Conservation (phyloP, 768 basidiomycete genomes). For the Lactarius evosmus region DNA sequence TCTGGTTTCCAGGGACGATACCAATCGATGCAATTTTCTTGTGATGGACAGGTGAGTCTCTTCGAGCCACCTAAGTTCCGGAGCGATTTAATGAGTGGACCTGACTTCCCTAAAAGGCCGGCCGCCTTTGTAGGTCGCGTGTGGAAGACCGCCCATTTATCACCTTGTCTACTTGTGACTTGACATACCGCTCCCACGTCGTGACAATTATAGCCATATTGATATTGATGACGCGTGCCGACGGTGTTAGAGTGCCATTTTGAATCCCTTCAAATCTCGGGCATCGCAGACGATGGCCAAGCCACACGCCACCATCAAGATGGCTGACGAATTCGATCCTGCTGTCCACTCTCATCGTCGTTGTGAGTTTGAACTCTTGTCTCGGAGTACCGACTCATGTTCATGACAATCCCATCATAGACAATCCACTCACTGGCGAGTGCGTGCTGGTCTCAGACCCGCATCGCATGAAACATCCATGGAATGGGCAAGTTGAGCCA, state of each 20-base stretch:
- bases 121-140: neutral
- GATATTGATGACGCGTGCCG: constrained; percentile 1
- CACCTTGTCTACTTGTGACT: neutral
- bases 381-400: neutral
- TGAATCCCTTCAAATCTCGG: neutral
- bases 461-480: constrained; percentile 86
- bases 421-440: constrained; percentile 75
- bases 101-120: neutral
- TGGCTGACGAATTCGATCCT: constrained; percentile 24
- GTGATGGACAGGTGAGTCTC: neutral
- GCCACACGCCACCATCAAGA: neutral
- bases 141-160: neutral
- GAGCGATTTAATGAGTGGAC: neutral
- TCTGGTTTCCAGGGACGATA: neutral
- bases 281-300: neutral
- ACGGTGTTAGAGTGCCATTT: constrained; percentile 8
- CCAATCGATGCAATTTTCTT: neutral
- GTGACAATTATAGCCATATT: neutral
- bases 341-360: constrained; percentile 24
- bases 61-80: neutral
- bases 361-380: constrained; percentile 20
- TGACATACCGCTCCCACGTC: constrained; percentile 2
- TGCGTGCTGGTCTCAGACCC: constrained; percentile 77
- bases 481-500: constrained; percentile 83
- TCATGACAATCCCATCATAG: constrained; percentile 39